Evolutionary conservation across 139 green algal genomes (phyloP), one percentile per base, ranked within the genome.

Genomic region (Chlamydomonas asymmetrica): DNA sequence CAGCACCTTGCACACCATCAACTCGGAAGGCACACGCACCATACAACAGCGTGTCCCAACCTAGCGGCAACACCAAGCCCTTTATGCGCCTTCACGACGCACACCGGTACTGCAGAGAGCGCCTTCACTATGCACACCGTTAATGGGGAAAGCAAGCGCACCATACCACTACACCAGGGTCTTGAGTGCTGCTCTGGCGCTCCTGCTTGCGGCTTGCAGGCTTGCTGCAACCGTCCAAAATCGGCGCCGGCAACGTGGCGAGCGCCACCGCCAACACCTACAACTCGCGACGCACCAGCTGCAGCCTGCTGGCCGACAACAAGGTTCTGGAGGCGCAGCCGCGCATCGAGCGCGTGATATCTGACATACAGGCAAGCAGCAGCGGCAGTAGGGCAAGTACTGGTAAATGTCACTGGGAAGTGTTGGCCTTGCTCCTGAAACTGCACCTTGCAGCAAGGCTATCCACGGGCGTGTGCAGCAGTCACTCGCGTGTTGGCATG

Each of bases 261-360:
- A 32, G 40, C 6, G 23, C 25, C n/a, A 48, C 59, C 61, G 63
- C 31, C 52, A 74, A 66, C n/a, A n/a, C 68, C 4, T 31, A 54
- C 37, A 59, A 73, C 34, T 61, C 16, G 41, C 38, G 80, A 4
- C 74, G 84, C 32, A 89, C 76, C 22, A 84, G 76, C 66, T 80
- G 63, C 23, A 68, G 77, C 39, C 72, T 91, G 29, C 69, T 88
- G 38, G 25, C 80, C 16, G 64, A 81, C 8, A 18, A 59, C 1
- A 25, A 9, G n/a, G 35, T 87, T 5, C 34, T 52, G 20, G 65
- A 40, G 37, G 78, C 69, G 65, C 48, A 80, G 37, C 71, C 76
- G 8, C 49, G 40, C 13, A 37, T 86, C 35, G 31, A 5, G 0
- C 2, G 22, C 16, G 70, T n/a, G n/a, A n/a, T n/a, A n/a, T n/a